Evolutionary conservation across 2,329 filamentous ascomycete species (phyloP).

Genomic region (Podosphaera aphanis): DNA sequence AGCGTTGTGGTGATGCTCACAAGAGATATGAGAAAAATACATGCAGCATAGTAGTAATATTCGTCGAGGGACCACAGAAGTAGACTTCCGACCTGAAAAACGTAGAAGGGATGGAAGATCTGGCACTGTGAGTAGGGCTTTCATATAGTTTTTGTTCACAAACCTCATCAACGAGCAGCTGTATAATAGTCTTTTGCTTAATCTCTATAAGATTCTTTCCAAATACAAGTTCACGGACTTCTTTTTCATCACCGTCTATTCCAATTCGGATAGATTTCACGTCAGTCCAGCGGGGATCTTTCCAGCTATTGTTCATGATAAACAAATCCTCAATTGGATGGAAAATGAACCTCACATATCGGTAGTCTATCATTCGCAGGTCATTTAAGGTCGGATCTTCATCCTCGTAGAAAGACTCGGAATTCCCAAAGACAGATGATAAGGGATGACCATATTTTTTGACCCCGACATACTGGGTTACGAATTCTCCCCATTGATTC

Average conservation of each 20-base stretch:
- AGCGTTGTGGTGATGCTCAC: slow-evolving; percentile 79
- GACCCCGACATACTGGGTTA: slow-evolving; percentile 42
- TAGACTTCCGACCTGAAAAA: slow-evolving; percentile 90
- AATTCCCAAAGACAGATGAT: slow-evolving; percentile 42
- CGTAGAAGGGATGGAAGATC: slow-evolving; percentile 93
- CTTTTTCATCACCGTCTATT: slow-evolving; percentile 72
- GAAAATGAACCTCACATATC: slow-evolving; percentile 82
- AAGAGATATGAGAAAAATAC: slow-evolving; percentile 85
- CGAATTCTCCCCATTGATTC: slow-evolving; percentile 92
- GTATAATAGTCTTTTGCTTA: slow-evolving; percentile 61
- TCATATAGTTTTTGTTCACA: slow-evolving; percentile 1
- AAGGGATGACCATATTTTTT: slow-evolving; percentile 29
- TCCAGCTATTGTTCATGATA: slow-evolving; percentile 70
- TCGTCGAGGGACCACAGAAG: slow-evolving; percentile 85
- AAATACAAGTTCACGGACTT: slow-evolving; percentile 63
- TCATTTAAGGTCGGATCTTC: slow-evolving; percentile 56
- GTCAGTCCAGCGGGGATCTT: slow-evolving; percentile 72
- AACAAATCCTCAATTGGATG: slow-evolving; percentile 81
- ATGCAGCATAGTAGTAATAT: slow-evolving; percentile 93
- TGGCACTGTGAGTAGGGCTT: slow-evolving; percentile 17
- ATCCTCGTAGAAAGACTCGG: slow-evolving; percentile 39
- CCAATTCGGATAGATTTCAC: slow-evolving; percentile 52
- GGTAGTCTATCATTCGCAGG: slow-evolving; percentile 65
- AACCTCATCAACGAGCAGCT: slow-evolving; percentile 75
- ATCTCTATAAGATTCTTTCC: slow-evolving; percentile 82